Evolutionary conservation across 192 early-diverging fungal species (phyloP), one percentile per base, ranked within the genome.

Genomic region (Cladochytrium replicatum): DNA sequence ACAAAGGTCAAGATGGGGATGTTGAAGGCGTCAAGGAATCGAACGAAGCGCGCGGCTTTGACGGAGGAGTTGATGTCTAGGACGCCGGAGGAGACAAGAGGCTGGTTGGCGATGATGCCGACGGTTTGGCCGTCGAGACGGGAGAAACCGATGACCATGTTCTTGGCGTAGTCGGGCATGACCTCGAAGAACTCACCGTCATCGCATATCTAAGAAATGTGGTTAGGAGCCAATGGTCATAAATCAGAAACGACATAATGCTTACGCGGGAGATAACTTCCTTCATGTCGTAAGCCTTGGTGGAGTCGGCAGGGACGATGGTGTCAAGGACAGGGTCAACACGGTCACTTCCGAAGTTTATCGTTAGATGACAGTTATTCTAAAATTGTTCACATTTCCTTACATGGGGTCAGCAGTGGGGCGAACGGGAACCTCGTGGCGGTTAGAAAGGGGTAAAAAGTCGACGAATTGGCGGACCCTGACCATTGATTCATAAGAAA

Each of bases 11-110:
- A 44, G 19, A 97, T 56, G 2, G 93, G 93, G 50, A 97, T 90
- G 54, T 87, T 86, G 71, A 97, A 97, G 0, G 91, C 89, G 62
- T 97, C 93, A 63, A 85, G 88, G 68, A 97, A 97, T 4, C 93
- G 76, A 52, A 97, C 92, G 69, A 88, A 97, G 21, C 93, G 75
- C 19, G 91, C 91, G 25, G 89, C 93, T 72, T 97, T 97, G 37
- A 93, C 83, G 2, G 88, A 91, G 2, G 89, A 77, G 59, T 91
- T 88, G 58, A 97, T 97, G 48, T 97, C 93, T 7, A 97, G 68
- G 4, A 91, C 91, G 31, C 93, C 93, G 2, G 91, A 95, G 3
- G 90, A 93, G 6, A 92, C 89, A 23, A 92, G 66, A 0, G 93
- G 93, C 63, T 97, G 93, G 71, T 97, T 97, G 40, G 85, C 93